phyloP scores from a whole-genome alignment of 2,329 filamentous ascomycete species.

The Talaromyces sp. region DNA sequence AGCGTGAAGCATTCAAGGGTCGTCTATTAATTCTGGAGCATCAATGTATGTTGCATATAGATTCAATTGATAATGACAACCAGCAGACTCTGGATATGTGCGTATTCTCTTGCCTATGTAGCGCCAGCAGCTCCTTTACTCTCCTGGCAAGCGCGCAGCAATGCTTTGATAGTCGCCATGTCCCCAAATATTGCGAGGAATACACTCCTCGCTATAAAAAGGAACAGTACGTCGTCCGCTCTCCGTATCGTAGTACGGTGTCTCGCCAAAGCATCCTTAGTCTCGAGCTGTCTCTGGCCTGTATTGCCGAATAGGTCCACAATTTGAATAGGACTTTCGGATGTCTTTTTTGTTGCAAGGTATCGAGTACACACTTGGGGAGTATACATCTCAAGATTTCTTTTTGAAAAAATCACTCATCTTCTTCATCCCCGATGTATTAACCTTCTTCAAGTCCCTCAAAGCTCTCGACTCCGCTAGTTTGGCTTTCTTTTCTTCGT shows the following conservation, averaged over 20 bases:
- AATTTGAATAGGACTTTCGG: no score
- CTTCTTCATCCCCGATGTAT: constrained; percentile 93
- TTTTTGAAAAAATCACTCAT: constrained; percentile 82
- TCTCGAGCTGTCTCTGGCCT: no score
- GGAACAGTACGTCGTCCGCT: background rate
- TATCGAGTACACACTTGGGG: background rate
- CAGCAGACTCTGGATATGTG: background rate
- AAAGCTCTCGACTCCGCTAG: constrained; percentile 69
- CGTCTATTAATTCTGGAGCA: background rate
- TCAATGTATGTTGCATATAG: constrained; percentile 1
- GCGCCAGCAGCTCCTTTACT: no score
- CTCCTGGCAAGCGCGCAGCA: background rate
- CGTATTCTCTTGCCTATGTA: background rate
- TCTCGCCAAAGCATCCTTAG: no score
- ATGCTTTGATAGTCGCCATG: background rate
- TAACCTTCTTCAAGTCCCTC: constrained; percentile 79
- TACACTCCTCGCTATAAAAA: background rate
- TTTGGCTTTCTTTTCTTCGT: constrained; percentile 84
- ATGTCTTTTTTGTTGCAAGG: background rate
- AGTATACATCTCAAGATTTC: constrained; percentile 22
- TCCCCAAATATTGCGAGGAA: background rate
- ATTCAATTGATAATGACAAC: background rate
- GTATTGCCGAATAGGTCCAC: no score
- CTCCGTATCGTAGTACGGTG: background rate
- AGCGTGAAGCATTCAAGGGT: background rate